Evolutionary conservation across 2,329 filamentous ascomycete species (phyloP), one percentile per base, ranked within the genome.

Genomic region (Davidsoniella australis): DNA sequence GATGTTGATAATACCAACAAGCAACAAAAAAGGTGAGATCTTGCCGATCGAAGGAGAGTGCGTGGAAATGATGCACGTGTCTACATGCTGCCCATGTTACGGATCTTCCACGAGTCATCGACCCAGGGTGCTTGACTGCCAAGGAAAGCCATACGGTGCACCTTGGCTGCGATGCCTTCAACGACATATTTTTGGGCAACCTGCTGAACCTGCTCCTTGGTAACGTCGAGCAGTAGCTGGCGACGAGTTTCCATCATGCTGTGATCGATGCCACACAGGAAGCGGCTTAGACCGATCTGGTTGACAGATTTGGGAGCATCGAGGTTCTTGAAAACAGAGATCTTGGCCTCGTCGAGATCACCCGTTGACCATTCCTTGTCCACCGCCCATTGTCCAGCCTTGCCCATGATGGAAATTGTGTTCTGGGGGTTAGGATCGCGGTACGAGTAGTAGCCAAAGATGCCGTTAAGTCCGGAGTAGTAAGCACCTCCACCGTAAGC

Each of bases 361-460:
- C 81, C 78, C 20, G 82, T 78, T 1, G 78, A 79, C 87, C 87
- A 96, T 50, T 78, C 64, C 58, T 82, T 82, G 56, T 94, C 81
- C 9, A 78, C 72, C 0, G 88, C 91, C 78, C 87, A 95, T 20
- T 73, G 68, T 1, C 89, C 91, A 1, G 86, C 84, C 50, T 82
- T 80, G 29, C 74, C 70, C 78, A 95, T 94, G 53, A 95, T 84
- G 50, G 75, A 76, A 56, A 96, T 68, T 0, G 86, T 89, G 64
- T 94, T 95, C 54, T 81, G 71, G 0, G 91, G 89, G 61, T 96
- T 95, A 2, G 91, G 91, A 61, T 98, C 91, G 47, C 91, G 84
- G 71, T 98, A 98, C 41, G 85, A 89, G 67, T 94, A 95, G 67
- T 95, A 93, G 14, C 86, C 86, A 57, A 98, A 96, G 1, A 94